Base-by-base conservation (phyloP, 2,329 filamentous ascomycete species). In the Tolypocladium ovalisporum region DNA sequence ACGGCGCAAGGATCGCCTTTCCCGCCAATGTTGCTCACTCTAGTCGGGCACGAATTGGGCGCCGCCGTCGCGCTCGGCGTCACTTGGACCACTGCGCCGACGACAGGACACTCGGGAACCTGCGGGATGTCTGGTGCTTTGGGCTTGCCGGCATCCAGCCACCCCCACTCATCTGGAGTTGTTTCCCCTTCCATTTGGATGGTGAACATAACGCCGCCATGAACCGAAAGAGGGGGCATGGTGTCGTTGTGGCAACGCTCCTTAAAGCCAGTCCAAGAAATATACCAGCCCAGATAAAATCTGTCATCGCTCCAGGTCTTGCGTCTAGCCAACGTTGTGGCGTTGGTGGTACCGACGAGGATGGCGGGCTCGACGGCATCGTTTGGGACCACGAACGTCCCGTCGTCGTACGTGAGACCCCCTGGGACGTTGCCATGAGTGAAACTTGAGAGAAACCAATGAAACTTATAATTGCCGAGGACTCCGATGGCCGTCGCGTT, bases 141-240 rank as follows among this genome's bases (percentile, higher is more conserved):
- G 13, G 7, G 1, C 7, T 49, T 29, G 3, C 27, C 44, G 3
- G 10, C 24, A 9, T 29, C 42, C 8, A 9, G 15, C 24, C 13
- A 5, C 24, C 24, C 24, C 12, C 3, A 29, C 5, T 1, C 24
- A 1, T 27, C 3, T 17, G 24, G 5, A 0, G 1, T 3, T 3
- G 24, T 3, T 9, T 29, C 5, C 42, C 42, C 17, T 13, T 32
- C 44, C 22, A 1, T 3, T 8, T 49, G 6, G 15, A 49, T 4
- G 17, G 3, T 17, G 44, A 49, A 49, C 17, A 32, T 32, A 3
- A 49, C 3, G 13, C 13, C 42, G 15, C 42, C 19, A 9, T 19
- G 7, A 7, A 10, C 8, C n/a, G 37, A 40, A 1, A n/a, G 37
- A 22, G 2, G n/a, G n/a, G n/a, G n/a, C n/a, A n/a, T n/a, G n/a